Base-by-base conservation (phyloP, 1,284 basidiomycete genomes). In the Omphalotus olearius region DNA sequence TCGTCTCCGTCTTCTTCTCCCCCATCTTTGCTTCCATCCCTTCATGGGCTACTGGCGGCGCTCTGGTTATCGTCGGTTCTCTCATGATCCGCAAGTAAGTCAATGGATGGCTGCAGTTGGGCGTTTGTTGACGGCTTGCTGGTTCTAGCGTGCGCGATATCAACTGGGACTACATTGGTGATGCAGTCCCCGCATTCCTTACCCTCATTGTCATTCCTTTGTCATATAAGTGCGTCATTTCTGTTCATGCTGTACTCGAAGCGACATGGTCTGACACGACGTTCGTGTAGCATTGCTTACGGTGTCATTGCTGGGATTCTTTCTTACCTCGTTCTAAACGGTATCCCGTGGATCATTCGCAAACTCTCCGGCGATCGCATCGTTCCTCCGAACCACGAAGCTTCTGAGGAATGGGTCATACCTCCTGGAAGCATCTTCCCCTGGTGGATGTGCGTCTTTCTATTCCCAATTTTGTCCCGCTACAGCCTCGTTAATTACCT, bases 11-110 rank as follows among this genome's bases (percentile, higher is more conserved):
- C 54, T 95, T 95, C 79, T 95, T 95, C 62, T 83, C 91, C 10
- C 92, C 92, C 3, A 88, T 95, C 62, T 93, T 95, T 59, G 88
- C 90, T 14, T 89, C 85, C 16, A 91, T 95, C 56, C 92, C 92
- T 0, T 62, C 83, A 0, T 95, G 91, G 89, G 91, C 92, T 1
- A 95, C 92, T 0, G 92, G 92, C 5, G 87, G 90, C 53, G 91
- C 91, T 4, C 73, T 95, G 44, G 80, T 92, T 55, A 88, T 95
- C 55, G 91, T 93, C 36, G 92, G 92, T 20, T 88, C 86, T 23
- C 74, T 94, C 64, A 95, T 95, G 92, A 91, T 92, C 64, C 79
- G 85, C 62, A 93, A 91, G 81, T 82, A 53, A 42, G 79, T 66
- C 11, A 5, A 46, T 33, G 23, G 18, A 18, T 49, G 30, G 41